These are phyloP conservation scores for Bruguiera hainesii DNA, from an alignment of 441 rosid species.

Conservation along the genomic window DNA sequence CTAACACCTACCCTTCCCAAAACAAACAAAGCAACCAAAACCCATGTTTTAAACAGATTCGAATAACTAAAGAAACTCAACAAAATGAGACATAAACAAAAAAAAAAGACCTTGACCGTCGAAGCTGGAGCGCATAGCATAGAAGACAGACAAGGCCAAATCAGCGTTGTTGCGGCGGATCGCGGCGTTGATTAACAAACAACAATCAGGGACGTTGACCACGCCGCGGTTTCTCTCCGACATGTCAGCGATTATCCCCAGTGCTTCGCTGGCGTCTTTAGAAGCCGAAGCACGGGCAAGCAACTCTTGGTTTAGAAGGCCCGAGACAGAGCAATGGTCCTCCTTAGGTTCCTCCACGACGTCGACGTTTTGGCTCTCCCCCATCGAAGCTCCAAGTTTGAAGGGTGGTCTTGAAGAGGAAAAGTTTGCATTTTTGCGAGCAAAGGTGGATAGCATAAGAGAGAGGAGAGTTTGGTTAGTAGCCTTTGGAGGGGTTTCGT, in stretches of 20 bases:
- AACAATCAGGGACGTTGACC: constrained; percentile 46
- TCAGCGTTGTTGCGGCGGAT: constrained; percentile 62
- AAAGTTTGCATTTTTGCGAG: not conserved
- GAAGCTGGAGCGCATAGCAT: constrained; percentile 85
- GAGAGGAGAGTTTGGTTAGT: constrained; percentile 27
- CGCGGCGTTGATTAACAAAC: constrained; percentile 53
- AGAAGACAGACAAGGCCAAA: constrained; percentile 75
- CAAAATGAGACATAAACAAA: too few species aligned
- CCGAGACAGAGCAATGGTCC: constrained; percentile 15
- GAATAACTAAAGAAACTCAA: not conserved
- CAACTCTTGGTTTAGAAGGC: constrained; percentile 37
- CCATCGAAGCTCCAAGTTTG: constrained; percentile 34
- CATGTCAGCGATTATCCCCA: constrained; percentile 41
- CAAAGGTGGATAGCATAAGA: constrained; percentile 19
- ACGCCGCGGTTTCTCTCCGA: constrained; percentile 37
- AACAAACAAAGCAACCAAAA: not conserved
- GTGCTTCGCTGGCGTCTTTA: constrained; percentile 62
- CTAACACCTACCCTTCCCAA: constrained; percentile 33
- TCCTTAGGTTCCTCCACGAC: constrained; percentile 10
- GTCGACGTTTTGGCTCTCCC: constrained; percentile 28
- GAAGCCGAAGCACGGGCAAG: constrained; percentile 46
- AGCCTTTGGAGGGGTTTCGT: constrained; percentile 16
- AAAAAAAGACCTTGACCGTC: constrained; percentile 42
- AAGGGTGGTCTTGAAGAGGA: constrained; percentile 13
- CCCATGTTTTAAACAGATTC: not conserved